Evolutionary conservation across 805 yeast species (phyloP), one percentile per base, ranked within the genome.

Genomic region (Kluyveromyces lactis): DNA sequence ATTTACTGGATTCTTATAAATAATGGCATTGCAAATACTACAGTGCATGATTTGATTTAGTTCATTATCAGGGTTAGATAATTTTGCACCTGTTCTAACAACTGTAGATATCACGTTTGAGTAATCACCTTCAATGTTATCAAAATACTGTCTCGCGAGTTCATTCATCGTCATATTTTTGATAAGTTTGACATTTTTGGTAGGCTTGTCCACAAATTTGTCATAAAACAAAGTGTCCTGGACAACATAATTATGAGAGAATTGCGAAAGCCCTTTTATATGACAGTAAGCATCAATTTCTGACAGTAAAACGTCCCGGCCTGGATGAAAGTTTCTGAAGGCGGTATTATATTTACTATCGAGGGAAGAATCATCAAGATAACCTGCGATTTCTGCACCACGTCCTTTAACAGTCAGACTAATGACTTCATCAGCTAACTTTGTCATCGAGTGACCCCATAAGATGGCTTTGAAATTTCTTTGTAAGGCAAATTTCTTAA

Each of bases 61-160:
- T 18, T 42, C 39, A 5, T 36, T 21, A 30, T 21, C 9, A 0
- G 84, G 85, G 6, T 67, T 67, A 2, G 69, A 71, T 33, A 89
- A 62, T 56, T 90, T 87, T 35, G 79, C 79, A 4, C 92, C 95
- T 0, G 95, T 87, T 48, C 85, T 80, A 11, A 87, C 87, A 16
- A 90, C 97, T 0, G 97, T 89, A 0, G 96, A 82, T 2, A 89
- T 87, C 2, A 90, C 84, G 41, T 90, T 85, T 0, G 95, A 87
- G 54, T 87, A 87, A 12, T 79, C 87, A 4, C 70, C 69, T 52
- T 86, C 95, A 18, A 89, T 75, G 26, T 70, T 68, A 23, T 66
- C 70, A 50, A 86, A 86, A 58, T 90, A 90, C 36, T 77, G 73
- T 19, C 76, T 67, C 1, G 87, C 79, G 36, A 90, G 69, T 52